Evolutionary conservation across 805 yeast genomes (phyloP).

Genomic region (Wickerhamomyces chaumierensis): DNA sequence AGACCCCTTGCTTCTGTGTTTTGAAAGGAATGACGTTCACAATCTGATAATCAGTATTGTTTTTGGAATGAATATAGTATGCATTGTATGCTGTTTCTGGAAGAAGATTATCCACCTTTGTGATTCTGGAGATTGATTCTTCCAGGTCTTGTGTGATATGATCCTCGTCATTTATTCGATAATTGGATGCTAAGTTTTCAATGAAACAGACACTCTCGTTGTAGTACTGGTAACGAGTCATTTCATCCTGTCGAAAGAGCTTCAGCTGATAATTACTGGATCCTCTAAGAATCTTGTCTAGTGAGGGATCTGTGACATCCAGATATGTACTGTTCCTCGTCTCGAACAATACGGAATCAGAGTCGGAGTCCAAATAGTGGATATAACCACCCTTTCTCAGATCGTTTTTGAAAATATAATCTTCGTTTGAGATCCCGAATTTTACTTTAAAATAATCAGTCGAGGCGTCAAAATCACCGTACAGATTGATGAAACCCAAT

Average conservation of each 20-base stretch:
- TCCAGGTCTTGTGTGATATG: conserved; percentile 1
- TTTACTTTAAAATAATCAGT: neutral
- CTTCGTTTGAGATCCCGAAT: neutral
- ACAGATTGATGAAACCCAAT: neutral
- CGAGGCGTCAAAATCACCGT: neutral
- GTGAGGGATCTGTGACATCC: neutral
- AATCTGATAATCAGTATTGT: conserved; percentile 49
- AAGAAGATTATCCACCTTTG: conserved; percentile 35
- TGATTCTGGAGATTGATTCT: conserved; percentile 23
- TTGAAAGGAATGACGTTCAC: conserved; percentile 46
- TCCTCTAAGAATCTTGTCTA: neutral
- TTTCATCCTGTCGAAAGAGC: conserved; percentile 5
- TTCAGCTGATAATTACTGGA: neutral
- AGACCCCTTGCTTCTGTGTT: conserved; percentile 41
- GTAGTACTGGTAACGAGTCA: neutral
- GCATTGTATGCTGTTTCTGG: conserved; percentile 53
- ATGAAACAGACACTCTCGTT: conserved; percentile 5
- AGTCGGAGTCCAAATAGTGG: neutral
- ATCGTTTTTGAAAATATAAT: neutral
- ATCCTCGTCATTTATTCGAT: conserved; percentile 2
- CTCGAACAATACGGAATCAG: neutral
- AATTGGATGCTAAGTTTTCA: neutral
- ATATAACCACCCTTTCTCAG: neutral
- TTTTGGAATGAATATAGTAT: conserved; percentile 41
- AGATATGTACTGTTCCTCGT: neutral